phyloP scores from a whole-genome alignment of 441 rosid genomes.

The Euphorbia corollata region DNA sequence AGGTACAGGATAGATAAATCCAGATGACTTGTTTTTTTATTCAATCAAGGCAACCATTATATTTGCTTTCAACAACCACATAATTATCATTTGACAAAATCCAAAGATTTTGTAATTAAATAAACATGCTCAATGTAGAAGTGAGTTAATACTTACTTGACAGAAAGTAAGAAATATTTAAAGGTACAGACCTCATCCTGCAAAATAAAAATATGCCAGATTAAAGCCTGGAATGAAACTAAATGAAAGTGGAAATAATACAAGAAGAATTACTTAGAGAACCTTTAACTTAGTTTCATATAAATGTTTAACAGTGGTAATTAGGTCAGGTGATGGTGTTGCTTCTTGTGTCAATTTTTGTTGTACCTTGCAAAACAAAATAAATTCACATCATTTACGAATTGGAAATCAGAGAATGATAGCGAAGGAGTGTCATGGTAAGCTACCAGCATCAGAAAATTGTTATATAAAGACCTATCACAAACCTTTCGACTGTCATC shows the following conservation, averaged over 20 bases:
- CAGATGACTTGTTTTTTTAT: no score
- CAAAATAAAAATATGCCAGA: conserved; percentile 25
- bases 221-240: background rate
- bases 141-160: background rate
- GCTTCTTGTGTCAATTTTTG: conserved; percentile 89
- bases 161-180: conserved; percentile 10
- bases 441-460: conserved; percentile 77
- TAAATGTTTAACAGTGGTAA: conserved; percentile 87
- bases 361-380: conserved; percentile 55
- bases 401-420: conserved; percentile 11
- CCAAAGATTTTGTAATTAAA: background rate
- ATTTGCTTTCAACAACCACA: background rate
- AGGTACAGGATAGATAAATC: no score
- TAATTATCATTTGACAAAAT: background rate
- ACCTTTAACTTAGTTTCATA: conserved; percentile 98
- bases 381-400: conserved; percentile 25
- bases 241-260: conserved; percentile 11
- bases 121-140: background rate
- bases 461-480: conserved; percentile 1
- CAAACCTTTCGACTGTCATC: no score
- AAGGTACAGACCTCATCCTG: conserved; percentile 83
- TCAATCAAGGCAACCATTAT: background rate
- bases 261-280: conserved; percentile 13
- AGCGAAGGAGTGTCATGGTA: conserved; percentile 13
- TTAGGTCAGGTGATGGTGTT: conserved; percentile 69